Evolutionary conservation across 345 rosid genomes (phyloP).

Genomic region (Populus deltoides): DNA sequence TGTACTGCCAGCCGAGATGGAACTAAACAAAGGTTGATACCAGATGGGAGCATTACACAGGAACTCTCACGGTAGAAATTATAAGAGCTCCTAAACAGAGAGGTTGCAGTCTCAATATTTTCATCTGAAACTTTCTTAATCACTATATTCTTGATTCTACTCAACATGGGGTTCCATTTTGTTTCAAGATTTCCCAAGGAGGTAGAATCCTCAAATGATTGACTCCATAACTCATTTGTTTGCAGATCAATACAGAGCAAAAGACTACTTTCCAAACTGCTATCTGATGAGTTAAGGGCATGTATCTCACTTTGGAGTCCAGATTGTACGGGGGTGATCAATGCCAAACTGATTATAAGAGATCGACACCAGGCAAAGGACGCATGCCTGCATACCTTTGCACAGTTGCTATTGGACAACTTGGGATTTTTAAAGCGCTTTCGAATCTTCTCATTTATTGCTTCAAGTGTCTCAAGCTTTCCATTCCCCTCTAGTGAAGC

Average conservation of each 20-base stretch:
- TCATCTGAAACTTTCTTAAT: conserved; percentile 60
- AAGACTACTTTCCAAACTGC: conserved; percentile 44
- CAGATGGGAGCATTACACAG: conserved; percentile 55
- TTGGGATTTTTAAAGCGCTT: conserved; percentile 94
- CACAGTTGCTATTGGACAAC: conserved; percentile 69
- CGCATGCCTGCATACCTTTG: conserved; percentile 87
- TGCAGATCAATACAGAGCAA: conserved; percentile 74
- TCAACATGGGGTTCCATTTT: conserved; percentile 68
- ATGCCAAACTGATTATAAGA: conserved; percentile 67
- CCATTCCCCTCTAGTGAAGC: conserved; percentile 58
- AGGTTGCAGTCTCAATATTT: conserved; percentile 64
- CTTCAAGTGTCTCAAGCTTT: conserved; percentile 78
- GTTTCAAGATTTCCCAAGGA: conserved; percentile 52
- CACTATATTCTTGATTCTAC: conserved; percentile 57
- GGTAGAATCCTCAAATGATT: conserved; percentile 57
- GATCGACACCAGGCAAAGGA: conserved; percentile 91
- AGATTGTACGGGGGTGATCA: conserved; percentile 59
- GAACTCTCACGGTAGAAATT: conserved; percentile 85
- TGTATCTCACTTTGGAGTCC: conserved; percentile 43
- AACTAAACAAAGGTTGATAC: conserved; percentile 59
- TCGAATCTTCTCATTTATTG: conserved; percentile 78
- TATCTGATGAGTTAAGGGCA: conserved; percentile 35
- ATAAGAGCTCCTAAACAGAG: conserved; percentile 70
- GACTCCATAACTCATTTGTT: conserved; percentile 62
- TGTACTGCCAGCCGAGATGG: conserved; percentile 47